These are phyloP conservation scores for Diplodia scrobiculata DNA, from an alignment of 2,329 filamentous ascomycete species.

Conservation along the genomic window DNA sequence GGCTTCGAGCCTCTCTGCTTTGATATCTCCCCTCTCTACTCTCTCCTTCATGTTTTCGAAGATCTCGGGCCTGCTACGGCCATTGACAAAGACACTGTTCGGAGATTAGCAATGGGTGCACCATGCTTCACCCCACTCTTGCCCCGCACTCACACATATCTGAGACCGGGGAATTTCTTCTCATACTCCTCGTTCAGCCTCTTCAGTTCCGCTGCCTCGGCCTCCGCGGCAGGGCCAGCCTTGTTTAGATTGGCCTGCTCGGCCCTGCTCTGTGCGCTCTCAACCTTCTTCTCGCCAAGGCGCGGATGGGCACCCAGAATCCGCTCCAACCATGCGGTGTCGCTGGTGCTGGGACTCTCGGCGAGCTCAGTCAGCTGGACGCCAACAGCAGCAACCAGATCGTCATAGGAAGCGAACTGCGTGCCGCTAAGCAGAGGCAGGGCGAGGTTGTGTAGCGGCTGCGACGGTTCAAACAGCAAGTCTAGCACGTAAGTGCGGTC, in stretches of 20 bases:
- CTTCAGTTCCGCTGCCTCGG: constrained; percentile 61
- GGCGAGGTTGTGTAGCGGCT: constrained; percentile 71
- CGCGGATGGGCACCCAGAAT: constrained; percentile 83
- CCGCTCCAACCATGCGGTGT: constrained; percentile 62
- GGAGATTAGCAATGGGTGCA: constrained; percentile 1
- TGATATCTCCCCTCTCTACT: constrained; percentile 68
- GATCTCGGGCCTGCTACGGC: constrained; percentile 69
- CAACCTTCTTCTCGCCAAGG: constrained; percentile 76
- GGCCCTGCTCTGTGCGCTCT: constrained; percentile 76
- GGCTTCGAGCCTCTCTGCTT: constrained; percentile 69
- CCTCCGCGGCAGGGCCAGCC: constrained; percentile 49
- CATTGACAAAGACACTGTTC: constrained; percentile 79
- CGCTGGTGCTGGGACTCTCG: constrained; percentile 42
- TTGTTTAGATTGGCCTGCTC: constrained; percentile 74
- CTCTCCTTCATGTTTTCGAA: constrained; percentile 79
- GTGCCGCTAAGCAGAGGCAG: constrained; percentile 65
- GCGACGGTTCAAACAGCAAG: constrained; percentile 80
- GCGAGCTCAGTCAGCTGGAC: constrained; percentile 57
- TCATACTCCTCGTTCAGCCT: constrained; percentile 78
- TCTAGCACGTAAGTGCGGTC: constrained; percentile 66
- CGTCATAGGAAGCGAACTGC: constrained; percentile 65
- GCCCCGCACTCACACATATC: constrained; percentile 67
- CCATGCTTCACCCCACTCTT: neutral
- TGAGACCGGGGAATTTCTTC: constrained; percentile 73
- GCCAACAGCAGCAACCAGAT: constrained; percentile 69